Evolutionary conservation across 371 early-diverging fungal genomes (phyloP).

Genomic region (Rhizopus arrhizus): DNA sequence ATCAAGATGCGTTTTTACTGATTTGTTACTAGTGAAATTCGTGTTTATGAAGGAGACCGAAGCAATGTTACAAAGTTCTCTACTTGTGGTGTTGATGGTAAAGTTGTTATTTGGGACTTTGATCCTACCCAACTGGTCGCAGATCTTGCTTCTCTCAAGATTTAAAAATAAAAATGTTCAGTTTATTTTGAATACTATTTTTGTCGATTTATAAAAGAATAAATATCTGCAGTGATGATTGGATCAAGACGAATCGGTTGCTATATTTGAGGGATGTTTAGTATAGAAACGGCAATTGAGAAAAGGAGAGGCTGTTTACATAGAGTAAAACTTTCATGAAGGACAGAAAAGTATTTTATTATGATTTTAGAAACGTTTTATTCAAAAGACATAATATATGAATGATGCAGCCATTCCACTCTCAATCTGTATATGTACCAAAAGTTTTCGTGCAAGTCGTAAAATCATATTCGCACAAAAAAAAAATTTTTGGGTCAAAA

Average conservation of each 20-base stretch:
- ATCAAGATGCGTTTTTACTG: not conserved
- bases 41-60: constrained; percentile 61
- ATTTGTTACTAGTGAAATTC: constrained; percentile 50
- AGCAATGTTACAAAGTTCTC: constrained; percentile 71
- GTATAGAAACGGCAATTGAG: too few species aligned
- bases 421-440: not conserved
- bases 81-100: constrained; percentile 90
- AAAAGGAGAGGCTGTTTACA: too few species aligned
- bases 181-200: too few species aligned
- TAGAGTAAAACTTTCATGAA: too few species aligned
- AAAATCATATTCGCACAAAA: constrained; percentile 16
- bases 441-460: not conserved
- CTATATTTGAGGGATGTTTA: too few species aligned
- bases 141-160: constrained; percentile 44
- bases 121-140: constrained; percentile 49
- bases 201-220: too few species aligned
- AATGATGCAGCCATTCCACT: too few species aligned
- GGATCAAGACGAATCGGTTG: too few species aligned
- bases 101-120: constrained; percentile 84
- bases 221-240: too few species aligned
- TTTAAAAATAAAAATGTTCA: constrained; percentile 24
- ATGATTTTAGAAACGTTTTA: too few species aligned
- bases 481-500: constrained; percentile 18
- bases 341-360: too few species aligned
- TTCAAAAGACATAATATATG: not conserved